These are phyloP conservation scores for Globisporangium cystogenes DNA, from an alignment of 352 stramenopile species.

Conservation along the genomic window DNA sequence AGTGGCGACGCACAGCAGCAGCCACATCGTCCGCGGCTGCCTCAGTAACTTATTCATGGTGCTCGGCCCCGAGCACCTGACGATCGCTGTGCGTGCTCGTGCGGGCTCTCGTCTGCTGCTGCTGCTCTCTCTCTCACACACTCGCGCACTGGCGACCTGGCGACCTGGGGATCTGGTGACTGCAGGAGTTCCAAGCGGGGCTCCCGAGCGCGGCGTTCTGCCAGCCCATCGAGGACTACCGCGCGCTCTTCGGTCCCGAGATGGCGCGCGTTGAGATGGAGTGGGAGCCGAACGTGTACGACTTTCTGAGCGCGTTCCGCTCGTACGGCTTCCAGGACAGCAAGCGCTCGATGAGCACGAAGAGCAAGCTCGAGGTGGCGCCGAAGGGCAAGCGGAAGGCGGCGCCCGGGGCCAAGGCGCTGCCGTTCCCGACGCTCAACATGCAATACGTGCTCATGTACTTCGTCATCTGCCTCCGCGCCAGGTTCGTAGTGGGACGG, in stretches of 20 bases:
- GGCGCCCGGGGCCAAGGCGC: constrained; percentile 10
- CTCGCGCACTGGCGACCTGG: no score
- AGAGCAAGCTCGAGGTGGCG: constrained; percentile 61
- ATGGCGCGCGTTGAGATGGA: constrained; percentile 46
- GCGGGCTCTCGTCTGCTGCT: no score
- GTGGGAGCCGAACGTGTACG: constrained; percentile 64
- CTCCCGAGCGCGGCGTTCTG: constrained; percentile 46
- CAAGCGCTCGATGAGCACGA: constrained; percentile 78
- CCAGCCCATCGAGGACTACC: constrained; percentile 49
- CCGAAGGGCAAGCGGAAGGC: constrained; percentile 21
- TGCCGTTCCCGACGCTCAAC: constrained; percentile 69
- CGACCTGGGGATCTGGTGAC: no score
- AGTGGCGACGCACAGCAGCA: constrained; percentile 75
- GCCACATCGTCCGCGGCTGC: constrained; percentile 59
- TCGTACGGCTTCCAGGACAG: constrained; percentile 78
- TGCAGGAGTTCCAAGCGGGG: constrained; percentile 34
- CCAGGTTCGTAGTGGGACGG: constrained; percentile 38
- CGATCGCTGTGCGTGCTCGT: constrained; percentile 5
- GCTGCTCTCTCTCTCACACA: neutral
- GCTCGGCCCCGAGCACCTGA: constrained; percentile 5
- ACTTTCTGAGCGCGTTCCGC: constrained; percentile 75
- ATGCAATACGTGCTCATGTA: constrained; percentile 81
- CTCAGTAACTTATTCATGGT: constrained; percentile 70
- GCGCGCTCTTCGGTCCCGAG: constrained; percentile 21
- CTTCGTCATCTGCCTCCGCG: constrained; percentile 63